Percentiles rank a stretch among this genome's conserved stretches.
These are phyloP conservation scores for Cutaneotrichosporon daszewskae DNA, from an alignment of 1,284 basidiomycete species.

Conservation along the genomic window DNA sequence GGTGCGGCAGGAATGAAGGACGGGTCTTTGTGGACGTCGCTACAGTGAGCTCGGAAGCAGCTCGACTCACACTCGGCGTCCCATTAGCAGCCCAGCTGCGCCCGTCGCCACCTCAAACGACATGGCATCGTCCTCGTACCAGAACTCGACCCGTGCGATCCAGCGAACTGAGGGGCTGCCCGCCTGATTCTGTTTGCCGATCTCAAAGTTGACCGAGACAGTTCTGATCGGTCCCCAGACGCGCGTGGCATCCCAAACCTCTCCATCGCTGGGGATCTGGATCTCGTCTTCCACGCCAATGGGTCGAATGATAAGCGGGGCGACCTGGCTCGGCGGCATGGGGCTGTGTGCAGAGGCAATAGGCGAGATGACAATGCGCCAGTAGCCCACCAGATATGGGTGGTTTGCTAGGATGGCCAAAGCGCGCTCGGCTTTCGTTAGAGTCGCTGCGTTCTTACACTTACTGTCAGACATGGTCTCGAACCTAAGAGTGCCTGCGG, in stretches of 20 bases:
- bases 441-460: slow-evolving; percentile 3
- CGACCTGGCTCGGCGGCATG: slow-evolving; percentile 54
- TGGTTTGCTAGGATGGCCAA: slow-evolving; percentile 71
- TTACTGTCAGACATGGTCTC: background rate
- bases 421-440: slow-evolving; percentile 69
- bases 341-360: slow-evolving; percentile 55
- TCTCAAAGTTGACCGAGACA: slow-evolving; percentile 23
- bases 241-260: slow-evolving; percentile 66
- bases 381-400: slow-evolving; percentile 56
- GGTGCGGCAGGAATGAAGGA: slow-evolving; percentile 11
- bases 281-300: slow-evolving; percentile 29
- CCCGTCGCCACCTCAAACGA: slow-evolving; percentile 59
- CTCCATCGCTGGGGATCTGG: slow-evolving; percentile 63
- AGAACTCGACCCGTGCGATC: slow-evolving; percentile 75
- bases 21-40: slow-evolving; percentile 11
- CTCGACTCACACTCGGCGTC: slow-evolving; percentile 35
- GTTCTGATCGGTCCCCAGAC: slow-evolving; percentile 47
- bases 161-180: slow-evolving; percentile 53
- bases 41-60: background rate
- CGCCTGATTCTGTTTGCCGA: slow-evolving; percentile 68
- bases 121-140: slow-evolving; percentile 77
- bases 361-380: slow-evolving; percentile 57
- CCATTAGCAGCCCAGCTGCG: slow-evolving; percentile 19
- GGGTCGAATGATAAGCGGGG: slow-evolving; percentile 31
- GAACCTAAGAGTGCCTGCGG: slow-evolving; percentile 5